Evolutionary conservation across 108 stramenopile genomes (phyloP), one percentile per base, ranked within the genome.

Genomic region (Poteriospumella lacustris): DNA sequence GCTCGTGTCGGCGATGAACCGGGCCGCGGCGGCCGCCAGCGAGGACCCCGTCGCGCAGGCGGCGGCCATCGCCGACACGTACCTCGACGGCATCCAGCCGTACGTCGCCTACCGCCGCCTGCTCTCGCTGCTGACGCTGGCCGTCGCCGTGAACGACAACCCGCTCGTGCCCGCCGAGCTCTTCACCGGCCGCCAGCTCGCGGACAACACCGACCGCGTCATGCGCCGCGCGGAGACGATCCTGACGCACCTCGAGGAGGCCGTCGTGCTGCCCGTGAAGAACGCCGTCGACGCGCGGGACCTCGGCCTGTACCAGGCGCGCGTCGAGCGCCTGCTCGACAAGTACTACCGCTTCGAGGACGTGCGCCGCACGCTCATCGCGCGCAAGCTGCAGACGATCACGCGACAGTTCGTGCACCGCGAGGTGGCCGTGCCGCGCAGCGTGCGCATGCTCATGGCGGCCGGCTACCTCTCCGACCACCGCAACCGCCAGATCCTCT

Each of bases 11-110:
- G 60, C 28, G 36, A 34, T 34, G 9, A 34, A 5, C 28, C 29
- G 36, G 31, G 31, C 15, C 3, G 60, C 36, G 5, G 29, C 28
- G 31, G 5, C 5, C 12, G 3, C 31, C 36, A 34, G 28, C 9
- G 31, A 3, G 28, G 60, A 64, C 36, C 28, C 12, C 36, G 28
- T 34, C 60, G 36, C 29, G 5, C 15, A 12, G 5, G 3, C 36
- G 3, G n/a, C n/a, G n/a, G n/a, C n/a, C n/a, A n/a, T n/a, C n/a
- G n/a, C n/a, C n/a, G n/a, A n/a, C 15, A 24, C 5, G 12, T 68
- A 19, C 39, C 12, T 68, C 24, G 70, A 73, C 12, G 70, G 70
- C 5, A 3, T 73, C 5, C 70, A 73, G 42, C 70, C 70, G 28
- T 73, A 52, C 36, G 3, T 73, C 43, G 5, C 26, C 29, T 73